phyloP scores from a whole-genome alignment of 2,329 filamentous ascomycete genomes.

The Cladophialophora psammophila region DNA sequence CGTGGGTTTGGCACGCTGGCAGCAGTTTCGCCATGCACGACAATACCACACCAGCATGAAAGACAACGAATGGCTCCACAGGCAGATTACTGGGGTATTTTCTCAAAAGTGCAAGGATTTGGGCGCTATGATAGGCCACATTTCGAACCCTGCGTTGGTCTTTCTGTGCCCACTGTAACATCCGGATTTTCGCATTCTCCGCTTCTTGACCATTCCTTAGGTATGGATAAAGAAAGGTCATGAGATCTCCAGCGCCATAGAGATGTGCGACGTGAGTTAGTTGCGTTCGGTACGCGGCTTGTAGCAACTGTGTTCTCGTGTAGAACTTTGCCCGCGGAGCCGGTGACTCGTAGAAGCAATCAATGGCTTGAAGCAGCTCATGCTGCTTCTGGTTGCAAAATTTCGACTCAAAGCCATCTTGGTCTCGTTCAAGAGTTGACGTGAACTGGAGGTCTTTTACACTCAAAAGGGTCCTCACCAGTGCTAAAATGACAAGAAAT shows the following conservation, averaged over 20 bases:
- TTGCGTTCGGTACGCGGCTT: neutral
- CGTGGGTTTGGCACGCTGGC: neutral
- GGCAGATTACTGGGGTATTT: conserved; percentile 2
- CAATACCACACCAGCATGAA: conserved; percentile 2
- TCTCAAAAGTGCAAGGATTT: neutral
- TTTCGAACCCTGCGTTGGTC: neutral
- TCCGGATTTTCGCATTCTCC: neutral
- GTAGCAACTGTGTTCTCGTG: neutral
- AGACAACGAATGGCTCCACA: neutral
- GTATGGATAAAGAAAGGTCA: neutral
- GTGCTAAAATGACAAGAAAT: neutral
- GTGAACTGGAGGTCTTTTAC: neutral
- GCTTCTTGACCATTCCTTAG: neutral
- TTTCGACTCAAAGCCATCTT: neutral
- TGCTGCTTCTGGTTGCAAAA: neutral
- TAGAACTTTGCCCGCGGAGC: no score
- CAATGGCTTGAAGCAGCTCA: neutral
- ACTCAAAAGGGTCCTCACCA: neutral
- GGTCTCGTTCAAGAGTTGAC: neutral
- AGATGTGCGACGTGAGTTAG: neutral
- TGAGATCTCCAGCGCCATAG: neutral
- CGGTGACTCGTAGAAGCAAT: neutral
- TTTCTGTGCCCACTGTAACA: neutral
- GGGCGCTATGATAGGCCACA: conserved; percentile 3
- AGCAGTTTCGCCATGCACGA: neutral